Evolutionary conservation across 495 filamentous ascomycete genomes (phyloP), one percentile per base, ranked within the genome.

Genomic region (Hypoxylon subgilvum): DNA sequence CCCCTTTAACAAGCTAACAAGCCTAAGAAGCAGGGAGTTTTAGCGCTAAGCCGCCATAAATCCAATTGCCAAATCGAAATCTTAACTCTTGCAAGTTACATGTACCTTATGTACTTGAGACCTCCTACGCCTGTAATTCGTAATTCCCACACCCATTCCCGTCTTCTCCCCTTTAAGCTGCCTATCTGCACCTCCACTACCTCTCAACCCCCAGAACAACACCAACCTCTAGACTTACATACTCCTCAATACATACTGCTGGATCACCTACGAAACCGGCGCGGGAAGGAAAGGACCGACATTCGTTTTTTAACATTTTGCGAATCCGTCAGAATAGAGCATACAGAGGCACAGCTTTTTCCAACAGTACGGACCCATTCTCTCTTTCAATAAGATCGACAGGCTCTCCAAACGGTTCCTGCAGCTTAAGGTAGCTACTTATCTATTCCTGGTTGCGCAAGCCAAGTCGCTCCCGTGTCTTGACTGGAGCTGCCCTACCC

Each of bases 11-110:
- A n/a, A n/a, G n/a, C n/a, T n/a, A n/a, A n/a, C n/a, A n/a, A n/a
- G n/a, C 51, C 42, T 45, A 31, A 31, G 8, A 14, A 18, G 25
- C 27, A 45, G 9, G 51, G 55, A 55, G 4, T 54, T 44, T 45
- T 61, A 61, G 58, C 40, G 51, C 25, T 21, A 34, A 55, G 16
- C 31, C 51, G 23, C 32, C 34, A 44, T 14, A 52, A 52, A 39
- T 14, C 34, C 23, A 22, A 64, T 64, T 55, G 54, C 49, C 61
- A 64, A 64, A 64, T 64, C 54, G 61, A 32, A 64, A 64, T 64
- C 47, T 44, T 44, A 39, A 58, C 58, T 54, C 34, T 4, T 34
- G 3, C 31, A 30, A 30, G 27, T 30, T 30, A 10, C 10, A 30
- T 5, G 27, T 30, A 57, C n/a, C n/a, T n/a, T n/a, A n/a, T n/a